Base-by-base conservation (phyloP, 371 early-diverging fungal species). In the Cokeromyces recurvatus region DNA sequence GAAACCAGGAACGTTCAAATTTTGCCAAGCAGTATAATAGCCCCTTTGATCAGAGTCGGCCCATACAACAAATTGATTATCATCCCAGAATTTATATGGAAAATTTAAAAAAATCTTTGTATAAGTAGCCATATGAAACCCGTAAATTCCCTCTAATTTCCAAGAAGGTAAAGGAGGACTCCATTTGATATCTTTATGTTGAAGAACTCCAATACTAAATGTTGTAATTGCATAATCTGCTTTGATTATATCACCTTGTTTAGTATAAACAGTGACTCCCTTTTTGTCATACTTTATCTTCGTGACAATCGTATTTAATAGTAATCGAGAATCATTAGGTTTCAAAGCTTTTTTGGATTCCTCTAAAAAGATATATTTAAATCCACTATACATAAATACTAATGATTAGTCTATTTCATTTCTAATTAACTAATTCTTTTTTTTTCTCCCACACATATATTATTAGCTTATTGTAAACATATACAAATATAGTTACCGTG, bases 41-140 rank as follows among this genome's bases (percentile, higher is more conserved):
- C 74, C 74, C 19, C 71, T 64, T 5, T 47, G 37, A 38, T 49
- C 57, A 14, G 71, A 62, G 43, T 71, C 68, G 20, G 55, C 74
- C 53, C 66, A 74, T 1, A 74, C 57, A 10, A 50, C 47, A 48
- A 57, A 71, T 38, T 74, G 71, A 20, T 51, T 61, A 25, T 74
- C 64, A 19, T 64, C 68, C 74, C 74, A 74, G 64, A 71, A 74
- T 27, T 70, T 56, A 8, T 43, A 16, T 8, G 68, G 68, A 38
- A 71, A 74, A 44, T 66, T 65, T 39, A 74, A 29, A 38, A 74
- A 74, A 48, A 74, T 71, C 36, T 74, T 74, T 43, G 66, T 62
- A 32, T 74, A 74, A 9, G 74, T 74, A 15, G 74, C 74, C 71
- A 74, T 71, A 25, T 74, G 64, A 47, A 74, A 74, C 3, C 60